A percentile compares a stretch with the other conserved stretches of the same genome.
phyloP scores from a whole-genome alignment of 2,329 filamentous ascomycete genomes.

The Penicillium freii region DNA sequence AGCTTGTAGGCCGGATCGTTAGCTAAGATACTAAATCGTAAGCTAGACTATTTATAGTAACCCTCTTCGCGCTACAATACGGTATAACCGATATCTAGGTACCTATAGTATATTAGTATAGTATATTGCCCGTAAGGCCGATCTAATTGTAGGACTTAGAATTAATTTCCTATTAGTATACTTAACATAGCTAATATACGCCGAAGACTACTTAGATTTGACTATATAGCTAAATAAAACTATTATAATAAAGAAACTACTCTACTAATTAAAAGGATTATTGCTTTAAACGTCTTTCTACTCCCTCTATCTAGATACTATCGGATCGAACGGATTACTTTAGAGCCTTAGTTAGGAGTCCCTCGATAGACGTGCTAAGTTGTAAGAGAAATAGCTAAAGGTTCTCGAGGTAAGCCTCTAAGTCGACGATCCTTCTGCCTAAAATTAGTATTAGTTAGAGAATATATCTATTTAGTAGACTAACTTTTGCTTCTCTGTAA shows the following conservation, averaged over 20 bases:
- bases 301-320: neutral
- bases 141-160: too few relatives aligned
- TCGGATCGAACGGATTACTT: neutral
- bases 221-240: neutral
- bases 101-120: too few relatives aligned
- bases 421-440: neutral
- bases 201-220: too few relatives aligned
- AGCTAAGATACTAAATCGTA: too few relatives aligned
- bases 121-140: too few relatives aligned
- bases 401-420: neutral
- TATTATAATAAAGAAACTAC: neutral
- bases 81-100: too few relatives aligned
- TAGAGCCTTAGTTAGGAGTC: neutral
- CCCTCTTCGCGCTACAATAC: too few relatives aligned
- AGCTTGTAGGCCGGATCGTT: too few relatives aligned
- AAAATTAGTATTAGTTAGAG: neutral
- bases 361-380: neutral
- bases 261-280: neutral
- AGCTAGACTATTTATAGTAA: too few relatives aligned
- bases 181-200: too few relatives aligned
- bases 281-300: neutral
- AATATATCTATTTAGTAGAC: neutral
- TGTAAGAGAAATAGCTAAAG: neutral
- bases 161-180: too few relatives aligned
- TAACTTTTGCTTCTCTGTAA: constrained; percentile 1